These are phyloP conservation scores for Magnusiomyces ingens DNA, from an alignment of 1,139 yeast species.

Conservation along the genomic window DNA sequence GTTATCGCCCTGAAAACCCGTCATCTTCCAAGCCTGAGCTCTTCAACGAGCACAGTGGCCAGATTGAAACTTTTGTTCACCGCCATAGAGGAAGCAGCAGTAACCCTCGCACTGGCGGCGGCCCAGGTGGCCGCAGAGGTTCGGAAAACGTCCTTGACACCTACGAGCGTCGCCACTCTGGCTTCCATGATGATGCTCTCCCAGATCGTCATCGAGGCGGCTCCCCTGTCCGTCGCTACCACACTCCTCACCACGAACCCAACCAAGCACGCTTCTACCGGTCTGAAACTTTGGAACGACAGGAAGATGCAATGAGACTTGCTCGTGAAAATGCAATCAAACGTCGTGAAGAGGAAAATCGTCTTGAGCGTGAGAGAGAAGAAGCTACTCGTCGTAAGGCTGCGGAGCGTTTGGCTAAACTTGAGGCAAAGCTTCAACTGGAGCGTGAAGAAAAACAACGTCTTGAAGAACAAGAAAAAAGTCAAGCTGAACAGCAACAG, in stretches of 20 bases:
- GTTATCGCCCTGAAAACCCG: slow-evolving; percentile 26
- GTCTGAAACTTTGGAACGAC: slow-evolving; percentile 22
- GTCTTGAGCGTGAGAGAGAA: slow-evolving; percentile 27
- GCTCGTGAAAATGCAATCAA: slow-evolving; percentile 15
- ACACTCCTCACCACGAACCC: neutral
- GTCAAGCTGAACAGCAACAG: neutral
- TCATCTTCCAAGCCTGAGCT: slow-evolving; percentile 27
- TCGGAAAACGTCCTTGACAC: neutral
- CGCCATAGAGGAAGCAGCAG: neutral
- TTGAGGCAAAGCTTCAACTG: slow-evolving; percentile 6
- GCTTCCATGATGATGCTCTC: neutral
- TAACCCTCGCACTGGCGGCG: neutral
- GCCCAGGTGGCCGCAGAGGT: neutral
- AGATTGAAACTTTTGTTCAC: slow-evolving; percentile 20
- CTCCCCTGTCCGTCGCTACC: neutral
- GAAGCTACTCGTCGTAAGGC: slow-evolving; percentile 27
- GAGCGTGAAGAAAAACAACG: neutral
- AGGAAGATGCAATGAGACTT: slow-evolving; percentile 31
- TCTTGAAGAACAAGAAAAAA: neutral
- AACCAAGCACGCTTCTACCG: neutral
- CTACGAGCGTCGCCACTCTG: neutral
- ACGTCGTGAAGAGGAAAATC: slow-evolving; percentile 31
- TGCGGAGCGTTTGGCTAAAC: slow-evolving; percentile 21
- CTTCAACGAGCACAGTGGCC: slow-evolving; percentile 31
- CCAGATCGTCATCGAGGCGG: neutral